Evolutionary conservation across 257 asterid genomes (phyloP).

Genomic region (Petrea volubilis): DNA sequence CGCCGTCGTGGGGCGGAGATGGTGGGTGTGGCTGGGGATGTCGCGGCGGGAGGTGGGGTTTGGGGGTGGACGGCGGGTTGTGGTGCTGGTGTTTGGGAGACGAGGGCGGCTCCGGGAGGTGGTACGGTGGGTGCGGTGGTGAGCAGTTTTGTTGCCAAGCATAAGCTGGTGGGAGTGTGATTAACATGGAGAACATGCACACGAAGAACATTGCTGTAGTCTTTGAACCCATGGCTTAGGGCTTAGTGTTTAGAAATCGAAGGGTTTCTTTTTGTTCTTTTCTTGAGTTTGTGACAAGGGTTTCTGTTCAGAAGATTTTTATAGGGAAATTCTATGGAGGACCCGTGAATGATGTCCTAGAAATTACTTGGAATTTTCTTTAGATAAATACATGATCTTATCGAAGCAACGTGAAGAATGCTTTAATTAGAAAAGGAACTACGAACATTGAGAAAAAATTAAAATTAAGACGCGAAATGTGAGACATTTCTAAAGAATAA

Average conservation of each 20-base stretch:
- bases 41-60: constrained; percentile 3
- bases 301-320: constrained; percentile 23
- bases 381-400: no score
- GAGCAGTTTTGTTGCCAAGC: constrained; percentile 44
- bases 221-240: constrained; percentile 45
- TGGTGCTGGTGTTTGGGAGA: constrained; percentile 35
- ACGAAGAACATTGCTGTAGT: constrained; percentile 43
- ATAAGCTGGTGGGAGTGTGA: constrained; percentile 49
- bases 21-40: constrained; percentile 45
- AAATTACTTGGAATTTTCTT: neutral
- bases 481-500: no score
- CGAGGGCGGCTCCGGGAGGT: constrained; percentile 52
- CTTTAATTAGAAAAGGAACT: no score
- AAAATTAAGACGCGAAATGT: no score
- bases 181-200: constrained; percentile 58
- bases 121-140: constrained; percentile 56
- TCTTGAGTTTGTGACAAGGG: constrained; percentile 21
- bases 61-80: constrained; percentile 15
- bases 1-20: constrained; percentile 33
- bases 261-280: neutral
- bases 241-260: neutral
- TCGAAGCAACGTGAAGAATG: no score
- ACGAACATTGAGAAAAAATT: no score
- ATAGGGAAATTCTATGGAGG: constrained; percentile 39
- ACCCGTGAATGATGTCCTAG: constrained; percentile 52